Percentiles rank a stretch among this genome's conserved stretches.
Evolutionary conservation across 2,329 filamentous ascomycete genomes (phyloP).

Genomic region (Emergomyces pasteurianus): DNA sequence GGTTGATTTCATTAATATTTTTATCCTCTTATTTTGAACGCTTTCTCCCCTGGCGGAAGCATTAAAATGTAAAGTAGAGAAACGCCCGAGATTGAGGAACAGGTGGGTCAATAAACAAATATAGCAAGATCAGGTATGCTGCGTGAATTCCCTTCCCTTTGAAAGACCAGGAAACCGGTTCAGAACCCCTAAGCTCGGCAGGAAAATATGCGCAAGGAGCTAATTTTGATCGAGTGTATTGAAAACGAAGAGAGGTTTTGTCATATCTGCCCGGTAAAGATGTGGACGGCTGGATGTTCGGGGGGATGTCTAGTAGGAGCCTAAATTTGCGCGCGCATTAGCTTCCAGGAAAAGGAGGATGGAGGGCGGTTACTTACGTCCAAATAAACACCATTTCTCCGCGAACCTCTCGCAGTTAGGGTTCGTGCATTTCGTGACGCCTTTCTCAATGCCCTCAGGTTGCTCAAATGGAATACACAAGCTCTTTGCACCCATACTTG

Average conservation of each 20-base stretch:
- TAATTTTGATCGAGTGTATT: neutral
- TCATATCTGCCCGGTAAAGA: neutral
- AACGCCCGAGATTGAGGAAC: neutral
- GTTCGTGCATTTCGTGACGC: constrained; percentile 83
- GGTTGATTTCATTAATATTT: neutral
- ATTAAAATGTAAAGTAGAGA: neutral
- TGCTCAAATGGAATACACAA: constrained; percentile 76
- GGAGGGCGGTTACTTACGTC: constrained; percentile 26
- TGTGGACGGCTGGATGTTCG: neutral
- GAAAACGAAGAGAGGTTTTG: neutral
- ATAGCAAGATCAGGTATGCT: neutral
- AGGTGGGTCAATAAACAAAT: neutral
- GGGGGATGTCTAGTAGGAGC: constrained; percentile 13
- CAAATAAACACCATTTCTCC: constrained; percentile 87
- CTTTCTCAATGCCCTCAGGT: constrained; percentile 64
- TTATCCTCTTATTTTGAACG: neutral
- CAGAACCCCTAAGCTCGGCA: neutral
- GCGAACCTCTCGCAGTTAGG: constrained; percentile 68
- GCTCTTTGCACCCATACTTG: constrained; percentile 65
- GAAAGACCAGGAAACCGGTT: neutral
- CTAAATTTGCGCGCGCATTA: constrained; percentile 5
- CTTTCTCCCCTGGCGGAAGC: neutral
- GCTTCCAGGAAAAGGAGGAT: neutral
- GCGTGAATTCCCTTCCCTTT: neutral
- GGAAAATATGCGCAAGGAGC: neutral